Evolutionary conservation across 331 rosid genomes (phyloP), one percentile per base, ranked within the genome.

Genomic region (Phaseolus coccineus): DNA sequence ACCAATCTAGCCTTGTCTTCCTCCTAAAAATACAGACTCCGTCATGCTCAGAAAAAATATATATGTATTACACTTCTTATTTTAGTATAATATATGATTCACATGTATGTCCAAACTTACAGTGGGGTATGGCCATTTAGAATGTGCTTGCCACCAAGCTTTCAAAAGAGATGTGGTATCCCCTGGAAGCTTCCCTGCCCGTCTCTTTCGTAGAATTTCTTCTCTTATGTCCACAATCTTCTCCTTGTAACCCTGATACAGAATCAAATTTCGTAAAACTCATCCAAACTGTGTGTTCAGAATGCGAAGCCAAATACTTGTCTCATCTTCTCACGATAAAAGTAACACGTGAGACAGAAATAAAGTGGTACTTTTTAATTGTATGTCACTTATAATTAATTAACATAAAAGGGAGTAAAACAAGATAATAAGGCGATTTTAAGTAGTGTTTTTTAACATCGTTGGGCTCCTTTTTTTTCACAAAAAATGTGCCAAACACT

Each of bases 61-160:
- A 5, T 19, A 4, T n/a, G 0, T 2, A 6, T 39, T 33, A 33
- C 35, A 33, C 8, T 39, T 39, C 42, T 39, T 39, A 39, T 39
- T 7, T 39, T 39, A 6, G 6, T 6, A 39, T 6, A 39, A 39
- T 39, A 39, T 8, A 40, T 40, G 46, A 40, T 40, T 40, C 2
- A 40, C 1, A 40, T 39, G 42, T 39, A 39, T 39, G 42, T 8
- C 46, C 46, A 40, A 40, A 64, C 88, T 85, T 82, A 96, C 99
- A 25, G 99, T 96, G 24, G 99, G 99, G 83, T 96, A 96, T 19
- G 99, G 99, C 99, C 99, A 96, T 75, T 96, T 93, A 25, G 99
- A 87, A 84, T 96, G 99, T 56, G 99, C 73, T 75, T 96, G 94
- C 99, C 99, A 96, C 99, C 99, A 96, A 56, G 97, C 87, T 85